Conservation (phyloP, 2,329 filamentous ascomycete genomes). For the Alternaria conjuncta region DNA sequence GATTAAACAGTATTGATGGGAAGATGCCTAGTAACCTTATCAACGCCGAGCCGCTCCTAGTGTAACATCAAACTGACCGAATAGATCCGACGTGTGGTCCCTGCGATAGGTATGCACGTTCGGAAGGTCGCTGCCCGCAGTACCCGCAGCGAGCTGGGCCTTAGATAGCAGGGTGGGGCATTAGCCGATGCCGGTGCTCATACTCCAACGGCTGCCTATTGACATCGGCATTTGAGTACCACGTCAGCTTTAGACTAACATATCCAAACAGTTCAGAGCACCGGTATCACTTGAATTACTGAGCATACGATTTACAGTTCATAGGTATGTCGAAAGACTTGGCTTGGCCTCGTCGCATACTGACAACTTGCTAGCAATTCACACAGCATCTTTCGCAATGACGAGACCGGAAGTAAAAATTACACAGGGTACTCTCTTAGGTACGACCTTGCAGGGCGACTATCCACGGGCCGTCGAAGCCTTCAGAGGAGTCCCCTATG, state of each 20-base stretch:
- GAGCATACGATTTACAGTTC: not conserved
- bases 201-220: not conserved
- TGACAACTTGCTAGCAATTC: not conserved
- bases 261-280: not conserved
- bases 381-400: not conserved
- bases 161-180: not conserved
- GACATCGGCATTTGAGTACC: not conserved
- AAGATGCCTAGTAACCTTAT: not conserved
- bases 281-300: not conserved
- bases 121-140: not conserved
- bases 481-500: conserved; percentile 29
- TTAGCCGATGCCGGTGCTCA: conserved; percentile 1
- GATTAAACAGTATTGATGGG: not conserved
- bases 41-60: not conserved
- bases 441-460: not conserved
- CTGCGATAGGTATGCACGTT: not conserved
- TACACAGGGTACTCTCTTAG: conserved; percentile 18
- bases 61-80: not conserved
- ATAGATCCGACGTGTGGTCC: not conserved
- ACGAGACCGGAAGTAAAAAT: conserved; percentile 8
- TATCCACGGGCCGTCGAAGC: conserved; percentile 18
- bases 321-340: not conserved
- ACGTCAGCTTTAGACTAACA: not conserved
- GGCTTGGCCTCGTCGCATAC: not conserved
- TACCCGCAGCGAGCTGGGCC: not conserved